phyloP scores from a whole-genome alignment of 306 rosid species.

The Mimosa bimucronata region DNA sequence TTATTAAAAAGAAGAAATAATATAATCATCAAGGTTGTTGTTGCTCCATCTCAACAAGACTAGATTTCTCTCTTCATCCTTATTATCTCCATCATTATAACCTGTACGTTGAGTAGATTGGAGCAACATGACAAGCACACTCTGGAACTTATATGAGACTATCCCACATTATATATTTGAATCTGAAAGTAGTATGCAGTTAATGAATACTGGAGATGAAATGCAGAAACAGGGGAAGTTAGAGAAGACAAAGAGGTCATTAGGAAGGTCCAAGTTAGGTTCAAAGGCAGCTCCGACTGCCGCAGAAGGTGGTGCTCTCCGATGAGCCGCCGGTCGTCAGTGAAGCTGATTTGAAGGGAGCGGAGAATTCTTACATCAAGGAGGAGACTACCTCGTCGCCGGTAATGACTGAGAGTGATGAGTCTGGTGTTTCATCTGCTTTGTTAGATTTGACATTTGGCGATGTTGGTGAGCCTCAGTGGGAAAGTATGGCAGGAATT shows the following conservation, averaged over 20 bases:
- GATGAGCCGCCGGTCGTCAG: conserved; percentile 8
- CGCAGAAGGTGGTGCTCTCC: not conserved
- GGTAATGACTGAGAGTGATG: conserved; percentile 65
- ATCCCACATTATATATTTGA: too few species aligned
- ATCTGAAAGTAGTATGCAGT: too few species aligned
- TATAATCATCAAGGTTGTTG: too few species aligned
- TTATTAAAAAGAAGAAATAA: too few species aligned
- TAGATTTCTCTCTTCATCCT: too few species aligned
- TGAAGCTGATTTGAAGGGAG: conserved; percentile 16
- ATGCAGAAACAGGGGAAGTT: conserved; percentile 60
- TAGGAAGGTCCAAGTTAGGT: conserved; percentile 4
- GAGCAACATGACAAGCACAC: too few species aligned
- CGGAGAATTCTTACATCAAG: conserved; percentile 46
- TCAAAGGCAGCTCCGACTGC: conserved; percentile 9
- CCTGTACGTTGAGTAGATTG: too few species aligned
- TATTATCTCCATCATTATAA: too few species aligned
- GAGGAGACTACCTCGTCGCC: conserved; percentile 56
- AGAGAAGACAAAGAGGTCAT: conserved; percentile 41
- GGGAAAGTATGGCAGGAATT: conserved; percentile 54
- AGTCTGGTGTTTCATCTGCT: conserved; percentile 78
- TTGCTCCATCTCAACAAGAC: too few species aligned
- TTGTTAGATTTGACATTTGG: conserved; percentile 80
- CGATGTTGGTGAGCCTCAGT: conserved; percentile 52
- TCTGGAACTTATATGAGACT: too few species aligned
- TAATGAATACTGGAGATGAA: too few species aligned